A percentile compares a stretch with the other conserved stretches of the same genome.
Evolutionary conservation across 2,329 filamentous ascomycete genomes (phyloP).

Genomic region (Botrytis fabae): DNA sequence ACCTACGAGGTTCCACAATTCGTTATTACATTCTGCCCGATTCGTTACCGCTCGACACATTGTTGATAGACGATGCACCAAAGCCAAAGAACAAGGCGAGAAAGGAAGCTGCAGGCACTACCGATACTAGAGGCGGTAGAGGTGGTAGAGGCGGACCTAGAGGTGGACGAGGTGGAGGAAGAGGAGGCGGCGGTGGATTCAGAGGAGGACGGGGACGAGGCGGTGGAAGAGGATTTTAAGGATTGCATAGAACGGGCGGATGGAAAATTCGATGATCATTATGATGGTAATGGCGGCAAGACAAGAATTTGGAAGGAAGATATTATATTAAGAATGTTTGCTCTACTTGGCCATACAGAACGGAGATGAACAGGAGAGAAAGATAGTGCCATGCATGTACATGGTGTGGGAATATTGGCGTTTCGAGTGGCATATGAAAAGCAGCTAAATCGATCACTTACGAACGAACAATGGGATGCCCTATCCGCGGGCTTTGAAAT

Average conservation of each 20-base stretch:
- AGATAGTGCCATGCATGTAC: slow-evolving; percentile 10
- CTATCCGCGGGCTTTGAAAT: neutral
- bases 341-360: slow-evolving; percentile 12
- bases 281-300: slow-evolving; percentile 7
- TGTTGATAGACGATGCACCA: slow-evolving; percentile 92
- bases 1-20: slow-evolving; percentile 93
- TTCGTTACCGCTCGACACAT: slow-evolving; percentile 88
- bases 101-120: slow-evolving; percentile 71
- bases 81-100: slow-evolving; percentile 99
- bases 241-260: slow-evolving; percentile 1
- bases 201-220: slow-evolving; percentile 55
- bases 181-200: slow-evolving; percentile 48
- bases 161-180: slow-evolving; percentile 52
- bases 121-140: slow-evolving; percentile 39
- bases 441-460: slow-evolving; percentile 22
- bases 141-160: slow-evolving; percentile 47
- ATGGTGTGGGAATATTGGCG: slow-evolving; percentile 28
- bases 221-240: slow-evolving; percentile 42
- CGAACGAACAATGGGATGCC: slow-evolving; percentile 18
- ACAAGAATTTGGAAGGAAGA: neutral
- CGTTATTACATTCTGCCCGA: slow-evolving; percentile 96
- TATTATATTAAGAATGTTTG: slow-evolving; percentile 3
- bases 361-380: slow-evolving; percentile 5
- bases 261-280: slow-evolving; percentile 15
- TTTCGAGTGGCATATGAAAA: slow-evolving; percentile 30